These are phyloP conservation scores for Colletotrichum phormii DNA, from an alignment of 2,329 filamentous ascomycete genomes.

Conservation along the genomic window DNA sequence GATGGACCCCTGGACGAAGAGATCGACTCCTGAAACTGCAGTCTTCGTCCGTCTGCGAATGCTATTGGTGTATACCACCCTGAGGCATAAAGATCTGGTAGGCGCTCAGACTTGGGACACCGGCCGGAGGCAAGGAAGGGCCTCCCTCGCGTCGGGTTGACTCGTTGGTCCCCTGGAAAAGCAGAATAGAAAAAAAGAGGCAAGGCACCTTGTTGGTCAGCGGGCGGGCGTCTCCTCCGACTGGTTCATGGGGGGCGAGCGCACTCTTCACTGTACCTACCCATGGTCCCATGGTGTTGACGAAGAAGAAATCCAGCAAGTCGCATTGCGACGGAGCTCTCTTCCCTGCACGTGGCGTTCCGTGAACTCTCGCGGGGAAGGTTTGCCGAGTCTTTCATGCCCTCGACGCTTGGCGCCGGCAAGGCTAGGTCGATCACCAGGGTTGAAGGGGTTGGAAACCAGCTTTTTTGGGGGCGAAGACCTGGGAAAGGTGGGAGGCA, in stretches of 20 bases:
- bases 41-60: slow-evolving; percentile 25
- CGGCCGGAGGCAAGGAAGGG: slow-evolving; percentile 27
- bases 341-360: slow-evolving; percentile 31
- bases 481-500: neutral
- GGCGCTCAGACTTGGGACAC: slow-evolving; percentile 34
- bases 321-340: slow-evolving; percentile 16
- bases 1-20: slow-evolving; percentile 30
- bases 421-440: slow-evolving; percentile 30
- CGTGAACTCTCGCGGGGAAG: slow-evolving; percentile 29
- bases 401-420: slow-evolving; percentile 29
- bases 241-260: slow-evolving; percentile 7
- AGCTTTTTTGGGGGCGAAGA: slow-evolving; percentile 11
- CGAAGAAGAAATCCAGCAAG: neutral
- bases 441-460: neutral
- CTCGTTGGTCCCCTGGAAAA: slow-evolving; percentile 26
- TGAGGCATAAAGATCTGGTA: slow-evolving; percentile 37
- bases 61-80: slow-evolving; percentile 31
- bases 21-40: slow-evolving; percentile 39
- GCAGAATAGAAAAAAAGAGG: slow-evolving; percentile 1
- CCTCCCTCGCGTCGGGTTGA: slow-evolving; percentile 26
- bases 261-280: neutral
- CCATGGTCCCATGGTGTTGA: neutral
- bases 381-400: slow-evolving; percentile 36
- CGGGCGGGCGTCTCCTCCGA: slow-evolving; percentile 26
- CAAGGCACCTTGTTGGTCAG: slow-evolving; percentile 6